These are phyloP conservation scores for Stereum hirsutum DNA, from an alignment of 1,284 basidiomycete species.

Conservation along the genomic window DNA sequence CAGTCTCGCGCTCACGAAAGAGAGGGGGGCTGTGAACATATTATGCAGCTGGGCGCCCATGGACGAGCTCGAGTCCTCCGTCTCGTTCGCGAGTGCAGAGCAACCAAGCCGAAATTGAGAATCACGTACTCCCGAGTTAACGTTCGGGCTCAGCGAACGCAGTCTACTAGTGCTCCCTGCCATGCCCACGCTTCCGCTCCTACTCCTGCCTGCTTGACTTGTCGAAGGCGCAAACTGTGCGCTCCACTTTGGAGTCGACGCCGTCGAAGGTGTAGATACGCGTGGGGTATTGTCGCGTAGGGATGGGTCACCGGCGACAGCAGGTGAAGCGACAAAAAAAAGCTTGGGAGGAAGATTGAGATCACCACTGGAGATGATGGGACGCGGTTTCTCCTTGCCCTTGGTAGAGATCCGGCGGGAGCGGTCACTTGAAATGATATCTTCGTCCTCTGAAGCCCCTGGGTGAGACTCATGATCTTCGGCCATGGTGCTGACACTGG, in stretches of 20 bases:
- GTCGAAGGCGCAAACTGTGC: neutral
- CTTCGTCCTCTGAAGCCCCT: conserved; percentile 45
- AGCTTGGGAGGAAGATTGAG: conserved; percentile 46
- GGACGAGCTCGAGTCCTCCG: too few relatives aligned
- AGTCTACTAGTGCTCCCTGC: neutral
- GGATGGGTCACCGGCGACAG: conserved; percentile 29
- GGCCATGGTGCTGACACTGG: conserved; percentile 39
- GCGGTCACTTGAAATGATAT: too few relatives aligned
- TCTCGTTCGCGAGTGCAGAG: too few relatives aligned
- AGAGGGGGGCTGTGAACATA: too few relatives aligned
- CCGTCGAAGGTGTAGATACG: conserved; percentile 15
- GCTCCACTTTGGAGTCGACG: neutral
- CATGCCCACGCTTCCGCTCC: conserved; percentile 37
- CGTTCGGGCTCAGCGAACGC: neutral
- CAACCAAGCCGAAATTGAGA: too few relatives aligned
- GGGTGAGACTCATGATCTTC: conserved; percentile 29
- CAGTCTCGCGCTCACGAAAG: too few relatives aligned
- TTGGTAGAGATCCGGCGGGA: conserved; percentile 14
- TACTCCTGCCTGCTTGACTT: conserved; percentile 34
- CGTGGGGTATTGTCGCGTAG: conserved; percentile 28
- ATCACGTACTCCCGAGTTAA: too few relatives aligned
- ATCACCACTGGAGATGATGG: conserved; percentile 38
- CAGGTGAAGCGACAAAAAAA: conserved; percentile 29
- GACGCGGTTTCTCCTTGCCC: conserved; percentile 23
- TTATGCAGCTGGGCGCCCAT: too few relatives aligned